Percentiles rank a stretch among this genome's conserved stretches.
Conservation (phyloP, 2,329 filamentous ascomycete genomes). For the Calycina marina region DNA sequence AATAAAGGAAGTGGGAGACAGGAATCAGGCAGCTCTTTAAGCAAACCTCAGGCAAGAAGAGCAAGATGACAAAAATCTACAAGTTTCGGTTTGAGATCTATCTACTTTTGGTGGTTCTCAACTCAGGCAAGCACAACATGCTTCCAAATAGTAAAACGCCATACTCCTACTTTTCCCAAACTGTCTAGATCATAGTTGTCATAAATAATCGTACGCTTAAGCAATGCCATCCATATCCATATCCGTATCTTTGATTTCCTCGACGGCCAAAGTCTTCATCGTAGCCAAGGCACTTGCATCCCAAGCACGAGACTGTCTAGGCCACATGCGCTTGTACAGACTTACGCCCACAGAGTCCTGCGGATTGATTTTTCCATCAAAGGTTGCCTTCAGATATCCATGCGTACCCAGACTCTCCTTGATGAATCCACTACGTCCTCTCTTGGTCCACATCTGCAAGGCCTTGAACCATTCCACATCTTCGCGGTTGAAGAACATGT, state of each 20-base stretch:
- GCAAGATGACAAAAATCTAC: too few species aligned
- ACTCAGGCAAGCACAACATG: too few species aligned
- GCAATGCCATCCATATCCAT: constrained; percentile 10
- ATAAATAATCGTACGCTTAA: too few species aligned
- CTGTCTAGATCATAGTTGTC: too few species aligned
- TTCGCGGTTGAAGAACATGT: constrained; percentile 98
- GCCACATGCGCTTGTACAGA: constrained; percentile 75
- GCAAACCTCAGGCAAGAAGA: too few species aligned
- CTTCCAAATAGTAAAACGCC: too few species aligned
- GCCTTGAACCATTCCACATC: constrained; percentile 98
- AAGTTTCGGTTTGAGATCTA: too few species aligned
- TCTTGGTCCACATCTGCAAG: constrained; percentile 81
- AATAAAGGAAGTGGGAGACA: too few species aligned
- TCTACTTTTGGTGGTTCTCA: too few species aligned
- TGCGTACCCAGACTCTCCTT: constrained; percentile 93
- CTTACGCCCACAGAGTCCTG: constrained; percentile 89
- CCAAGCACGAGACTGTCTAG: constrained; percentile 43
- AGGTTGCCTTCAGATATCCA: constrained; percentile 99
- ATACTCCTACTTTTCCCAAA: too few species aligned
- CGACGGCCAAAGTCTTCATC: too few species aligned
- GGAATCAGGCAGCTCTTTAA: too few species aligned
- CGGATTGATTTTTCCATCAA: constrained; percentile 90
- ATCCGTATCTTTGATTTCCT: constrained; percentile 6
- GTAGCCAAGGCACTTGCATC: constrained; percentile 13
- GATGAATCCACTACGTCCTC: constrained; percentile 78